Evolutionary conservation across 805 yeast genomes (phyloP).

Genomic region (Tetrapisispora arboricola): DNA sequence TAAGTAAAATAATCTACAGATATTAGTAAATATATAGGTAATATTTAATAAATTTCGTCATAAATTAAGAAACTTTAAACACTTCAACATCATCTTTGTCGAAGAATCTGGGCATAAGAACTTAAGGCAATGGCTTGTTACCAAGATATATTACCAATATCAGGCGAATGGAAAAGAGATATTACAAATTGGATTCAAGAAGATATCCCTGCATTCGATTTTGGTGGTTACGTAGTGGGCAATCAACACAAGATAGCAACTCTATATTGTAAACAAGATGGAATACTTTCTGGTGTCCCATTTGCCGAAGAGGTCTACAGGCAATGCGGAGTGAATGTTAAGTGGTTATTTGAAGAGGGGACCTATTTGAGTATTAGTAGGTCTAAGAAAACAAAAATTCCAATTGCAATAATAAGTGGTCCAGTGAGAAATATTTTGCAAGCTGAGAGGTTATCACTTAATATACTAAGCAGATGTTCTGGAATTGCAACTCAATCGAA

Average conservation of each 20-base stretch:
- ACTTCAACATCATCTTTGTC: too few species aligned
- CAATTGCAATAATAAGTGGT: conserved; percentile 71
- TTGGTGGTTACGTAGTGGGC: conserved; percentile 95
- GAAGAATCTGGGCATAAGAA: too few species aligned
- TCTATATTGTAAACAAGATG: conserved; percentile 69
- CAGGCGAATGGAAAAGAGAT: conserved; percentile 74
- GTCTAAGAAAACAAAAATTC: conserved; percentile 51
- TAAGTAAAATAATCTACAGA: too few species aligned
- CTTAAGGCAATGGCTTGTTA: conserved; percentile 1
- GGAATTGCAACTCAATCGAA: conserved; percentile 78
- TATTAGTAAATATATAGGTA: too few species aligned
- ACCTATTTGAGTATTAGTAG: conserved; percentile 37
- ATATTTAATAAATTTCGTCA: too few species aligned
- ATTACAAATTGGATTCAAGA: conserved; percentile 70
- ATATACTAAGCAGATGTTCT: conserved; percentile 69
- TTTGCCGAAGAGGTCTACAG: conserved; percentile 76
- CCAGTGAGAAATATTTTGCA: conserved; percentile 68
- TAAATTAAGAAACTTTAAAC: too few species aligned
- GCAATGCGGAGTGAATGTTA: conserved; percentile 61
- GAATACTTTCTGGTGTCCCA: conserved; percentile 77
- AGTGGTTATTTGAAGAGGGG: conserved; percentile 74
- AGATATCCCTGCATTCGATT: conserved; percentile 89
- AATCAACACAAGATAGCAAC: conserved; percentile 58
- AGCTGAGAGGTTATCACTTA: conserved; percentile 81
- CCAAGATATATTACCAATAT: conserved; percentile 56